Conservation (phyloP, 225 moss, liverwort and hornwort genomes). For the Sphagnum contortum region DNA sequence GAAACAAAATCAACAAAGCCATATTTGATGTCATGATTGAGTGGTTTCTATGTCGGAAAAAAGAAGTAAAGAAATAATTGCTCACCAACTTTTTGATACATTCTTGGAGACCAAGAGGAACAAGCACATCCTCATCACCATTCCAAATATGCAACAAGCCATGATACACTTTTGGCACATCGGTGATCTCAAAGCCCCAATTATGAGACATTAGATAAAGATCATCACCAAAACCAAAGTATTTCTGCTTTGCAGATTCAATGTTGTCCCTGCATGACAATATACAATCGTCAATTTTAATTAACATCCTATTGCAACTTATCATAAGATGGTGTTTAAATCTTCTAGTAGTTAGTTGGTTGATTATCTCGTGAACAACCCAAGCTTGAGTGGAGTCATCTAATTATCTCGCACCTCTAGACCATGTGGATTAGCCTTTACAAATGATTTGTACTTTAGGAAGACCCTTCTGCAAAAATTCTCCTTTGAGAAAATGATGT, state of each 20-base stretch:
- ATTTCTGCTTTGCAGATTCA: conserved; percentile 29
- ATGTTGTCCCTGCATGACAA: conserved; percentile 35
- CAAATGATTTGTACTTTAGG: too few species aligned
- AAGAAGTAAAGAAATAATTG: not conserved
- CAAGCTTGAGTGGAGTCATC: conserved; percentile 7
- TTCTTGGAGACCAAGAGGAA: conserved; percentile 31
- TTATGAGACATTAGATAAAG: conserved; percentile 20
- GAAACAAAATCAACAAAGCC: too few species aligned
- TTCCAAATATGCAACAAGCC: conserved; percentile 39
- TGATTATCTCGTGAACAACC: too few species aligned
- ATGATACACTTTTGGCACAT: conserved; percentile 23
- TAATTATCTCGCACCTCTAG: conserved; percentile 3
- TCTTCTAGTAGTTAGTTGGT: too few species aligned
- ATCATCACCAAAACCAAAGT: conserved; percentile 45
- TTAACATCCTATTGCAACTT: too few species aligned
- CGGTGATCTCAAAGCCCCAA: conserved; percentile 50
- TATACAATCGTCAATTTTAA: not conserved
- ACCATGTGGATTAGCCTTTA: too few species aligned
- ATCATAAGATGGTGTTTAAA: too few species aligned
- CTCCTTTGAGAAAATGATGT: too few species aligned
- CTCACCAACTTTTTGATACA: conserved; percentile 41
- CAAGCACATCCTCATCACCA: conserved; percentile 40
- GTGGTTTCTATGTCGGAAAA: too few species aligned
- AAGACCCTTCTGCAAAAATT: too few species aligned
- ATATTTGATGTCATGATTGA: too few species aligned